Percentiles rank a stretch among this genome's conserved stretches.
phyloP scores from a whole-genome alignment of 1,139 yeast species.

The Kazachstania sp. region DNA sequence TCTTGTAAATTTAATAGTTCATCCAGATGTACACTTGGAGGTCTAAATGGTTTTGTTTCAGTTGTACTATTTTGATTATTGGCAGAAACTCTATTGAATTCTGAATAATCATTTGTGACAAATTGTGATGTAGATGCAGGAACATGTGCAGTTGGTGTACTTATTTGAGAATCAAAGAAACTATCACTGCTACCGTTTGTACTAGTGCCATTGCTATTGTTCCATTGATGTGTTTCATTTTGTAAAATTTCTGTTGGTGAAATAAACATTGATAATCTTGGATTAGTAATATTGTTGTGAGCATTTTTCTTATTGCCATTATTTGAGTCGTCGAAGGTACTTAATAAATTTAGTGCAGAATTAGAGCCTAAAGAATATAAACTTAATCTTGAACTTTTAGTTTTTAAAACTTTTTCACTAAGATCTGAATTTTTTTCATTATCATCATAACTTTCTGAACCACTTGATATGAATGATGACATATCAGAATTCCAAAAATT shows the following conservation, averaged over 20 bases:
- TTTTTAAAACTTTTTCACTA: conserved; percentile 17
- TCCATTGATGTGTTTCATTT: conserved; percentile 6
- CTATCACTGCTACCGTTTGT: conserved; percentile 3
- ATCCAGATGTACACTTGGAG: conserved; percentile 19
- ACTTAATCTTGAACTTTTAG: conserved; percentile 15
- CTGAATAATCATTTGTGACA: not conserved
- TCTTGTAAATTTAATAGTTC: conserved; percentile 11
- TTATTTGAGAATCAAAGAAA: conserved; percentile 4
- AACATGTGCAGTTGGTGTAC: conserved; percentile 4
- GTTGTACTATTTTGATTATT: not conserved
- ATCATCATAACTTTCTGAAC: conserved; percentile 4
- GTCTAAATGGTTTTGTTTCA: conserved; percentile 11
- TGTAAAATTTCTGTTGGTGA: conserved; percentile 32
- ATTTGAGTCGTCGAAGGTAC: conserved; percentile 1
- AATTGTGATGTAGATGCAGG: conserved; percentile 5
- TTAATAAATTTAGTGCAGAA: conserved; percentile 9
- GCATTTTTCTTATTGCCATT: not conserved
- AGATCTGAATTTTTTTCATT: conserved; percentile 15
- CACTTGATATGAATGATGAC: not conserved
- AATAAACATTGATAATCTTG: conserved; percentile 31
- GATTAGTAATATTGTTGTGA: conserved; percentile 2
- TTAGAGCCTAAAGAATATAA: conserved; percentile 20
- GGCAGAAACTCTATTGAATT: not conserved
- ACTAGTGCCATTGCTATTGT: not conserved
- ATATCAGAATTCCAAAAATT: not conserved